Evolutionary conservation across 371 early-diverging fungal species (phyloP), one percentile per base, ranked within the genome.

Genomic region (Mucor sp.): DNA sequence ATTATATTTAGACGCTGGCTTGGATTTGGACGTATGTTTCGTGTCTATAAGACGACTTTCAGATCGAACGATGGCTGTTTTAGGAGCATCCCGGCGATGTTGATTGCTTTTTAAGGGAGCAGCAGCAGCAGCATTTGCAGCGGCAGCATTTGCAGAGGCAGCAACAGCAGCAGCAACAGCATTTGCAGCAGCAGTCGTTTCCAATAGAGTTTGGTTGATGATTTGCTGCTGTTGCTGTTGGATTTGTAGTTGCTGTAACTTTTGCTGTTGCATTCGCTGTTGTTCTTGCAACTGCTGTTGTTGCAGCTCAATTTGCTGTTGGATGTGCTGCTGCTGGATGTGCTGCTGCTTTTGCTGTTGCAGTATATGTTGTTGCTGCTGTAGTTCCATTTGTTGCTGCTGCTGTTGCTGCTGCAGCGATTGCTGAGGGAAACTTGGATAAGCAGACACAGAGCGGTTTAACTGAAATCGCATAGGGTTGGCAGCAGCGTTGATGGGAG

Each of bases 221-320:
- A 60, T 55, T n/a, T 66, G 59, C n/a, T 65, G 70, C 30, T 70
- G 62, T 17, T 70, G 70, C 4, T 70, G 62, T 11, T 62, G 68
- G 21, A 62, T 56, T 27, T 62, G 58, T 23, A 50, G 33, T 47
- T 60, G 55, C 17, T 64, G 60, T 1, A 66, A 0, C 11, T 70
- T 62, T 41, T 70, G 70, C 14, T 68, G 62, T 39, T 62, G 47
- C 27, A 62, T 8, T 1, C n/a, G 25, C 56, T 68, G 62, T 35
- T 68, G 68, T 17, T 50, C 41, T 48, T 62, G 65, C 6, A 69
- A 12, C 17, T 61, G 33, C 1, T 68, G 60, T 33, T 69, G 65
- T 47, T 66, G 53, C 5, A 53, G 17, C 8, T 60, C 60, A 37
- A 68, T 59, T 28, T 68, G 63, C 28, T 63, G 63, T 27, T 68